Evolutionary conservation across 2,329 filamentous ascomycete species (phyloP), one percentile per base, ranked within the genome.

Genomic region (Botrytis porri): DNA sequence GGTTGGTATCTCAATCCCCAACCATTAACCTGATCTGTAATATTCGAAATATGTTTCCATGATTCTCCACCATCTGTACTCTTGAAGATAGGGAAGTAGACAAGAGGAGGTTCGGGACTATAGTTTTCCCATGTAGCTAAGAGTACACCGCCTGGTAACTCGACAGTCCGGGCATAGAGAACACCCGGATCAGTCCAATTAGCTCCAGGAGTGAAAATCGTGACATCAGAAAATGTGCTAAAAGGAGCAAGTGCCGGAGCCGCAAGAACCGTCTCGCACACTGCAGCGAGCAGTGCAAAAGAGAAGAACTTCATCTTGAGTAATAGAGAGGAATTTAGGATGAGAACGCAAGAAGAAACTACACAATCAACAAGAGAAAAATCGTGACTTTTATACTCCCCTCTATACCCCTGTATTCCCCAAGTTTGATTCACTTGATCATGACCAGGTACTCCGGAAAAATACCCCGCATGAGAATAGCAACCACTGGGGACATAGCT

Each of bases 1-100:
- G 92, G 92, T 77, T 93, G 92, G 78, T 92, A 92, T 43, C 89
- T 86, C 71, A 92, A 80, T 32, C 91, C 91, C 83, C 87, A 89
- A 60, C 86, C 86, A 75, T 92, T 90, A 43, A 87, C 88, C 66
- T 87, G 84, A 79, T 93, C 91, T 22, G 87, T 83, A 16, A 93
- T 88, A 25, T 85, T 85, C 7, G 89, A 88, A 67, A 92, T 83
- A 78, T 91, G 86, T 25, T 84, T 83, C 91, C 91, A 93, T 2
- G 86, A 89, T 70, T 83, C 78, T 20, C 88, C 88, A 51, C 84
- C 81, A 77, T 90, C 87, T n/a, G 78, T 81, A 57, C 85, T 88
- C 75, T 83, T 81, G 77, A 83, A 87, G 76, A 88, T 85, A 71
- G 86, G 88, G 78, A 88, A 89, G 76, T 82, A 83, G 43, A 80